Conservation (phyloP, 257 asterid genomes). For the Agastache rugosa region DNA sequence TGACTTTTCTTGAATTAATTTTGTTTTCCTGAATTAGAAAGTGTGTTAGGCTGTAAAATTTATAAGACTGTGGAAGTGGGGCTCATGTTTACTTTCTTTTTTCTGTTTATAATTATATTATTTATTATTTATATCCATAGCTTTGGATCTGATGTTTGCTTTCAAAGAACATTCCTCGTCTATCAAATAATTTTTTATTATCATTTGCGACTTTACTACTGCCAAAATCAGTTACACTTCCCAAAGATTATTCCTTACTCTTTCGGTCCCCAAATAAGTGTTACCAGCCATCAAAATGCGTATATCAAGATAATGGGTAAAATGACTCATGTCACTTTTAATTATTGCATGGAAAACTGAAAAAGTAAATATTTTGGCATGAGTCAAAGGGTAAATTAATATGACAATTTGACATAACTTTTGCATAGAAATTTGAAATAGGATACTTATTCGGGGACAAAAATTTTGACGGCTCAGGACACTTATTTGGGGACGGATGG, state of each 20-base stretch:
- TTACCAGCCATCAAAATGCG: too few relatives aligned
- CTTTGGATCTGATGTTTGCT: slow-evolving; percentile 63
- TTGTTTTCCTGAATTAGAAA: background rate
- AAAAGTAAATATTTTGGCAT: too few relatives aligned
- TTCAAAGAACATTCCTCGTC: slow-evolving; percentile 45
- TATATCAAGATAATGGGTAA: too few relatives aligned
- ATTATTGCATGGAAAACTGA: too few relatives aligned
- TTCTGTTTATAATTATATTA: background rate
- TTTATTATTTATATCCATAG: slow-evolving; percentile 27
- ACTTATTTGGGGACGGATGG: too few relatives aligned
- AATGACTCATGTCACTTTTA: too few relatives aligned
- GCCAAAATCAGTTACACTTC: background rate
- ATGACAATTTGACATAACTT: too few relatives aligned
- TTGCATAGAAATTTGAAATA: too few relatives aligned
- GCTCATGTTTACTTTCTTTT: slow-evolving; percentile 33
- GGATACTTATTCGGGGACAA: too few relatives aligned
- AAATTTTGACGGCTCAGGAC: too few relatives aligned
- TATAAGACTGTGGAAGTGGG: slow-evolving; percentile 32
- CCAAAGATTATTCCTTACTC: background rate
- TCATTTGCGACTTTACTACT: slow-evolving; percentile 25
- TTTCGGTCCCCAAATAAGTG: too few relatives aligned
- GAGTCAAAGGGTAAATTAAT: too few relatives aligned
- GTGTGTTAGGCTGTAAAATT: background rate
- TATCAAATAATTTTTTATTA: background rate
- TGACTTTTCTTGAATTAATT: background rate